Conservation (phyloP, 2,329 filamentous ascomycete species). For the Penicillium brevicompactum region DNA sequence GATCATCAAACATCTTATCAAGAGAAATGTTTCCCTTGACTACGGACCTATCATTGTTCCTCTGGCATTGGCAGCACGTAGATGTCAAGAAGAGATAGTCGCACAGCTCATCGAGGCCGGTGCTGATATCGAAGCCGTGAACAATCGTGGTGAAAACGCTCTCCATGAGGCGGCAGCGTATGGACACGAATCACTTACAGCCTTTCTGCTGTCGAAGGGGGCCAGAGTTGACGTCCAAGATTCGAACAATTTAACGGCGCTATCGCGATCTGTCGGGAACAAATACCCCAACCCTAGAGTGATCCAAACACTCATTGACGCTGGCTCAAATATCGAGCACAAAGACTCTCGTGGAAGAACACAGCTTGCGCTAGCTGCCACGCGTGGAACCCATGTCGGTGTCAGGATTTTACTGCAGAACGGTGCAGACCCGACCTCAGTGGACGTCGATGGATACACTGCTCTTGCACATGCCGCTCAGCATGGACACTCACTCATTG, state of each 20-base stretch:
- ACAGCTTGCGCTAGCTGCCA: background rate
- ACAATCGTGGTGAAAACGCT: slow-evolving; percentile 27
- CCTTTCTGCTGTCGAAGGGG: slow-evolving; percentile 28
- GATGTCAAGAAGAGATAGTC: slow-evolving; percentile 16
- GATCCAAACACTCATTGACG: background rate
- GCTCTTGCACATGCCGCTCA: slow-evolving; percentile 1
- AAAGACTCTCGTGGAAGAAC: background rate
- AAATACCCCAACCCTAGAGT: background rate
- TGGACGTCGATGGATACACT: background rate
- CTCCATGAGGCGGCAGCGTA: slow-evolving; percentile 25
- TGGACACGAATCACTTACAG: slow-evolving; percentile 19
- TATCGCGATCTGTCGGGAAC: background rate
- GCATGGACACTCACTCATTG: background rate
- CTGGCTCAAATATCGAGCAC: background rate
- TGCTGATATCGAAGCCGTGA: slow-evolving; percentile 28
- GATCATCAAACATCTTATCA: slow-evolving; percentile 3
- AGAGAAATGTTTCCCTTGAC: background rate
- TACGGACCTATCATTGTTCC: background rate
- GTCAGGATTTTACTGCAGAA: background rate
- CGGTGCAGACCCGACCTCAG: background rate
- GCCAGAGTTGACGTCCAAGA: slow-evolving; percentile 18
- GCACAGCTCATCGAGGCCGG: slow-evolving; percentile 25
- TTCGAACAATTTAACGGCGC: background rate
- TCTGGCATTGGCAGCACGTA: slow-evolving; percentile 1
- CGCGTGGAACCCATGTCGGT: background rate